A percentile compares a stretch with the other conserved stretches of the same genome.
phyloP scores from a whole-genome alignment of 257 asterid genomes.

The Solanum paucissectum region DNA sequence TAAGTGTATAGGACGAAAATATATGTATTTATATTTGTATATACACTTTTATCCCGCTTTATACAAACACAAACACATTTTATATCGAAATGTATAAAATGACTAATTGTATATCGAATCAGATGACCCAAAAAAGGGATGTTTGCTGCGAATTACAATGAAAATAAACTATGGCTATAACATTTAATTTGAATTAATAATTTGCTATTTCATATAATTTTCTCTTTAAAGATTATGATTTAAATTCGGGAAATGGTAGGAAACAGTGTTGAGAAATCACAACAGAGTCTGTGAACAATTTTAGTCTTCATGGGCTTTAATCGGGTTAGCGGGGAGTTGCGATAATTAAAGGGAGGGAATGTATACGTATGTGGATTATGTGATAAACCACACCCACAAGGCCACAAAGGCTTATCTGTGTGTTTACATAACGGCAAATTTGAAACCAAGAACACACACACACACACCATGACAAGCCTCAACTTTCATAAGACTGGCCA shows the following conservation, averaged over 20 bases:
- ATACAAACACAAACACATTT: too few relatives aligned
- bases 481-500: slow-evolving; percentile 30
- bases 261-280: not conserved
- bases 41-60: too few relatives aligned
- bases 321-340: not conserved
- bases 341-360: not conserved
- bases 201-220: too few relatives aligned
- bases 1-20: too few relatives aligned
- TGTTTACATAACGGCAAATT: slow-evolving; percentile 32
- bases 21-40: too few relatives aligned
- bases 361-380: not conserved
- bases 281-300: too few relatives aligned
- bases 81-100: too few relatives aligned
- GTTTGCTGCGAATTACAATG: too few relatives aligned
- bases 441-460: not conserved
- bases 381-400: not conserved
- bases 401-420: slow-evolving; percentile 28
- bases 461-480: slow-evolving; percentile 36
- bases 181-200: too few relatives aligned
- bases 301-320: not conserved
- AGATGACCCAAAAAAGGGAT: too few relatives aligned
- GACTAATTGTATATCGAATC: too few relatives aligned
- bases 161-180: too few relatives aligned
- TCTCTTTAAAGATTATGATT: not conserved
- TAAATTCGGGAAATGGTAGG: not conserved